Base-by-base conservation (phyloP, 331 rosid genomes). In the Telfairia occidentalis region DNA sequence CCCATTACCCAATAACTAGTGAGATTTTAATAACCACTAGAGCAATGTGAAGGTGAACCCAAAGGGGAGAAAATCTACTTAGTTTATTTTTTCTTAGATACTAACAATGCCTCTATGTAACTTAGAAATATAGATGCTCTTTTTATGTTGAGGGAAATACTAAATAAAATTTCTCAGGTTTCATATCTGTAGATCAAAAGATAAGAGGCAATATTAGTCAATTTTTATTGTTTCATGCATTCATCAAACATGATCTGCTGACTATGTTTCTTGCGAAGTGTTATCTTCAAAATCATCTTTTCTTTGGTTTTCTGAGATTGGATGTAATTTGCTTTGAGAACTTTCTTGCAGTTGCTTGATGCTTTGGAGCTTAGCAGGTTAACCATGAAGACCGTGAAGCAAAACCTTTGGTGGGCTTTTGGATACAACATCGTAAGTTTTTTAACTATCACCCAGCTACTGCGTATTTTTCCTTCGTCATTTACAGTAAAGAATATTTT, bases 371-470 rank as follows among this genome's bases (percentile, higher is more conserved):
- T 94, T 57, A 91, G 98, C 82, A 88, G 86, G 85, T 84, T 87
- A 57, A 94, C 98, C 71, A 94, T 94, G 96, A 91, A 82, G 85
- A 94, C 97, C 6, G 91, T 91, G 69, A 91, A 87, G 86, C 97
- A 94, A 86, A 94, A 91, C 83, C 97, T 94, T 48, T 92, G 97
- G 92, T 94, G 97, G 98, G 98, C 97, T 84, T 94, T 91, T 76
- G 82, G 87, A 12, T 94, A 94, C 85, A 94, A 91, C 75, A 89
- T 89, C 26, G 98, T 91, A 86, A 88, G 98, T 90, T 80, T 38
- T 38, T 50, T 80, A 43, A 53, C 76, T 72, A 42, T 40, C 18
- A 38, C 19, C 26, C 32, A 59, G 30, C 45, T 28, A 2, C 45
- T 3, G 26, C 28, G 26, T 8, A 5, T 12, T 52, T 73, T 18